These are phyloP conservation scores for Globisporangium cylindrosporum DNA, from an alignment of 352 stramenopile genomes.

Conservation along the genomic window DNA sequence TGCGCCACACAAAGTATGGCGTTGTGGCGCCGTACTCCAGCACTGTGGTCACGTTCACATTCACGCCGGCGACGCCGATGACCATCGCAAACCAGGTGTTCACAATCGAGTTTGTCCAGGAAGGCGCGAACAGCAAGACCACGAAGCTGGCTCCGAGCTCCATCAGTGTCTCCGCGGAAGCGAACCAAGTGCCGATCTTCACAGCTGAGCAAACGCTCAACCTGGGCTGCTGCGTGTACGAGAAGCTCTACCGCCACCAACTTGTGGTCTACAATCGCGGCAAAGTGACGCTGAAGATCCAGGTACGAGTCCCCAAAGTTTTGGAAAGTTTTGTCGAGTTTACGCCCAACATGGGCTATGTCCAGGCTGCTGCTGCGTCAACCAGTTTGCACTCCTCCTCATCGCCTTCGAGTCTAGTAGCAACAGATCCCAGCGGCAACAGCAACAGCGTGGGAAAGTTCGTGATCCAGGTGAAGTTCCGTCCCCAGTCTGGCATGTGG, in stretches of 20 bases:
- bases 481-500: conserved; percentile 47
- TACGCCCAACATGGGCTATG: conserved; percentile 80
- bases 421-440: neutral
- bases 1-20: conserved; percentile 39
- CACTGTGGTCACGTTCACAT: conserved; percentile 49
- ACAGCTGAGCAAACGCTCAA: conserved; percentile 42
- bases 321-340: conserved; percentile 75
- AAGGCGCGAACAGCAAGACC: neutral
- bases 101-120: conserved; percentile 33
- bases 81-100: conserved; percentile 30
- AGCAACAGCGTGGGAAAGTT: conserved; percentile 35
- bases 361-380: conserved; percentile 42
- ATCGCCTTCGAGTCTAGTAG: neutral
- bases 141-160: conserved; percentile 14
- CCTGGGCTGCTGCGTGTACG: conserved; percentile 82
- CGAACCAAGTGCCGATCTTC: conserved; percentile 48
- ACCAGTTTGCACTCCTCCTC: neutral
- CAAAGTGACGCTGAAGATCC: conserved; percentile 83
- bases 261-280: conserved; percentile 83
- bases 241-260: conserved; percentile 85
- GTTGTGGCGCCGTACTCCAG: conserved; percentile 53
- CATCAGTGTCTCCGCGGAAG: conserved; percentile 25
- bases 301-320: conserved; percentile 64
- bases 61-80: conserved; percentile 45
- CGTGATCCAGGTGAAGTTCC: conserved; percentile 68